phyloP scores from a whole-genome alignment of 2,329 filamentous ascomycete species.

The Huntiella moniliformis region DNA sequence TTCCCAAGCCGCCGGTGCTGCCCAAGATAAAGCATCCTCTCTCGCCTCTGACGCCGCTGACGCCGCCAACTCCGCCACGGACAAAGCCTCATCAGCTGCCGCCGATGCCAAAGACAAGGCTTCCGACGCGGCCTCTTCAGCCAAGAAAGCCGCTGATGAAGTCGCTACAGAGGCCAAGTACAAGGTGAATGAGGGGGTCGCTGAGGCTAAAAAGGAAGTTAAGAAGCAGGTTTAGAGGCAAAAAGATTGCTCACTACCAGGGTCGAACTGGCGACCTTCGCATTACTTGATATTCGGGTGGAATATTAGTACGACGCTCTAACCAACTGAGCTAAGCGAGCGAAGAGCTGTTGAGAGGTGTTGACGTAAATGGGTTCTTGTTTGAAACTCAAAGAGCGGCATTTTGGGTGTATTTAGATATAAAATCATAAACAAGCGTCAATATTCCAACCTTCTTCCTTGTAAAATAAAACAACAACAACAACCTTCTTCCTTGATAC shows the following conservation, averaged over 20 bases:
- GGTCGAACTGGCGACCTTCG: slow-evolving; percentile 11
- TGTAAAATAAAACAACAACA: too few species aligned
- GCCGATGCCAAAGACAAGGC: slow-evolving; percentile 20
- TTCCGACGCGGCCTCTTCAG: slow-evolving; percentile 14
- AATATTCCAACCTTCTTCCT: too few species aligned
- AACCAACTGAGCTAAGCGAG: slow-evolving; percentile 12
- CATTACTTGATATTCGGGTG: slow-evolving; percentile 8
- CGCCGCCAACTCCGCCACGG: slow-evolving; percentile 20
- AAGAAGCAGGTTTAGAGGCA: neutral
- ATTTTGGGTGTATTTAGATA: too few species aligned
- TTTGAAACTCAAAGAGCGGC: too few species aligned
- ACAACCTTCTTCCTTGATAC: too few species aligned
- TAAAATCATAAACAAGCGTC: too few species aligned
- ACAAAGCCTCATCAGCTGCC: slow-evolving; percentile 16
- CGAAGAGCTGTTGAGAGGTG: slow-evolving; percentile 6
- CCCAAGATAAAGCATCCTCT: slow-evolving; percentile 24
- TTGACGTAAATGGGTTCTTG: too few species aligned
- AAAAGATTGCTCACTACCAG: slow-evolving; percentile 9
- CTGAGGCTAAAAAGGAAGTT: slow-evolving; percentile 24
- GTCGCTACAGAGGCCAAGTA: slow-evolving; percentile 22
- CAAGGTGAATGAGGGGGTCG: slow-evolving; percentile 23
- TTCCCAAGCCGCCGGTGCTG: slow-evolving; percentile 18
- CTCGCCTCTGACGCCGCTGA: slow-evolving; percentile 15
- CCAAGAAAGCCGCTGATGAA: slow-evolving; percentile 23
- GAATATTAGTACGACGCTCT: slow-evolving; percentile 12